A percentile compares a stretch with the other conserved stretches of the same genome.
phyloP scores from a whole-genome alignment of 1,139 yeast genomes.

The Pneumocystis carinii region DNA sequence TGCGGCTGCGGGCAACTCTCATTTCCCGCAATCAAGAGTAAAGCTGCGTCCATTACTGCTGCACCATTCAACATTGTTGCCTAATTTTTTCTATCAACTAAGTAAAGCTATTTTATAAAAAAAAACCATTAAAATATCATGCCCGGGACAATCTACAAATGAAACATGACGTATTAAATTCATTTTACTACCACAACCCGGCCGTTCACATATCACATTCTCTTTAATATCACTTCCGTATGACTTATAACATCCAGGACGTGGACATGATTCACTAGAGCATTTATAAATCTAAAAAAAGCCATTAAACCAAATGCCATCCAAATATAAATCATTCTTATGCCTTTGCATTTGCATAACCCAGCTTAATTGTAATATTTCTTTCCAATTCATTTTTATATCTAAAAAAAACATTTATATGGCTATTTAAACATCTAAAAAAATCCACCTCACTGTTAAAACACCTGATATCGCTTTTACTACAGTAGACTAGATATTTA shows the following conservation, averaged over 20 bases:
- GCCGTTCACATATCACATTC: constrained; percentile 76
- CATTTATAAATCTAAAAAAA: constrained; percentile 56
- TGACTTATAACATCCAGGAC: constrained; percentile 89
- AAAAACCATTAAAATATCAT: constrained; percentile 80
- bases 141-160: constrained; percentile 99
- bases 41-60: constrained; percentile 99
- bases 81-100: not conserved
- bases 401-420: not conserved
- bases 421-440: constrained; percentile 33
- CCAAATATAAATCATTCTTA: not conserved
- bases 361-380: constrained; percentile 94
- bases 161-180: constrained; percentile 89
- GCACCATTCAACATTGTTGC: constrained; percentile 99
- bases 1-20: constrained; percentile 99
- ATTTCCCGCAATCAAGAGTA: constrained; percentile 89
- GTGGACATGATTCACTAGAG: constrained; percentile 73
- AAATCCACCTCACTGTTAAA: constrained; percentile 96
- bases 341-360: constrained; percentile 88
- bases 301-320: not conserved
- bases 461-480: constrained; percentile 98
- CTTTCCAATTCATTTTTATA: constrained; percentile 48
- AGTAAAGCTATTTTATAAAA: not conserved
- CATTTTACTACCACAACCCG: constrained; percentile 68
- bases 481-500: constrained; percentile 46
- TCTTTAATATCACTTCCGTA: constrained; percentile 91